Base-by-base conservation (phyloP, 306 rosid species). In the Castanopsis chinensis region DNA sequence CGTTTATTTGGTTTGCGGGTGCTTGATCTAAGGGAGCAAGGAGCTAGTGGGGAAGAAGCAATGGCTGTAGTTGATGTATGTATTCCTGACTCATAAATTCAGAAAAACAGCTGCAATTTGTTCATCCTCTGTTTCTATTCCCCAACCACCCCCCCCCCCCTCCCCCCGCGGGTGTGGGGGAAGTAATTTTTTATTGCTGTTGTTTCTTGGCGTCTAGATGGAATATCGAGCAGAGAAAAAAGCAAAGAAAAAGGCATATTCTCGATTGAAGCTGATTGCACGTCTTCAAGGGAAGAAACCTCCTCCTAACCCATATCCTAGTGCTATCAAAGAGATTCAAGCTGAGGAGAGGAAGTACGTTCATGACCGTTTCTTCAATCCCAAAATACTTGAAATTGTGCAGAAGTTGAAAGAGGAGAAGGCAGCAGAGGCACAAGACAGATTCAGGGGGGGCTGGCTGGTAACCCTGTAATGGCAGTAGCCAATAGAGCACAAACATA, bases 241-340 rank as follows among this genome's bases (percentile, higher is more conserved):
- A 73, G 88, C 80, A 5, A 93, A 89, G 90, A 93, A 88, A 96
- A 83, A 88, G 79, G 98, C 98, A 56, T 87, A 91, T 84, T 19
- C 68, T 6, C 88, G 86, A 5, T 76, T 93, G 89, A 95, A 91
- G 87, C 83, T 87, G 83, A 87, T 90, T 71, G 89, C 92, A 2
- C 91, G 88, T 75, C 87, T 82, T 85, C 93, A 87, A 86, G 97
- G 97, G 81, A 95, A 88, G 85, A 89, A 56, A 75, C 93, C 83
- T 71, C 99, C 96, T 83, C 90, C 92, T 32, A 92, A 91, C 84
- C 99, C 98, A 21, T 95, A 83, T 82, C 97, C 98, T 18, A 89
- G 92, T 68, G 87, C 88, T 43, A 23, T 91, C 80, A 86, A 82
- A 85, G 90, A 89, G 86, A 93, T 93, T 78, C 93, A 91, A 86